A percentile compares a stretch with the other conserved stretches of the same genome.
These are phyloP conservation scores for Elongisporangium prolatum DNA, from an alignment of 352 stramenopile genomes.

Conservation along the genomic window DNA sequence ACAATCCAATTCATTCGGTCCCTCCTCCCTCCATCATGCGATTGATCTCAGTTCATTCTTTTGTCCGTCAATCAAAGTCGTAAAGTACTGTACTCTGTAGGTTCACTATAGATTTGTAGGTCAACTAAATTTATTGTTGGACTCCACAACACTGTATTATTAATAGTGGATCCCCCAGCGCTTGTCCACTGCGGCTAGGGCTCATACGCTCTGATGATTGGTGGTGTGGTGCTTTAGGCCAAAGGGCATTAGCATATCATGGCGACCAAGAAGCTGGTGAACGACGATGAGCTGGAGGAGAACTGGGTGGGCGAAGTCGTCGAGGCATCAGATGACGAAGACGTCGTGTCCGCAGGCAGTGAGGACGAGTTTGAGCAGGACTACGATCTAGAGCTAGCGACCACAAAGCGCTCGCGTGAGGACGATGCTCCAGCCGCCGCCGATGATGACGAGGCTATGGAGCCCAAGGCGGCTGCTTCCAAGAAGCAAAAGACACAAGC, in stretches of 20 bases:
- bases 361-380: conserved; percentile 85
- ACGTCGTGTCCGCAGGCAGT: conserved; percentile 54
- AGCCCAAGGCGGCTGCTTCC: conserved; percentile 1
- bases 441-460: conserved; percentile 6
- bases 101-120: no score
- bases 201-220: neutral
- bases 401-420: conserved; percentile 46
- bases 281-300: conserved; percentile 65
- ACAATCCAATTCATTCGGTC: neutral
- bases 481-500: conserved; percentile 9
- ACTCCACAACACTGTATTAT: neutral
- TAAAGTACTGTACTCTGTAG: no score
- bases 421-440: conserved; percentile 9
- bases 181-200: neutral
- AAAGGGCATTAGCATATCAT: neutral
- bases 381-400: conserved; percentile 43
- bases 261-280: conserved; percentile 8
- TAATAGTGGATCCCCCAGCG: neutral
- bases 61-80: neutral
- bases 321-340: conserved; percentile 33
- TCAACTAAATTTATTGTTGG: no score
- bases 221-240: neutral
- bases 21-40: neutral
- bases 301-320: conserved; percentile 50
- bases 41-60: no score